These are phyloP conservation scores for Penicillium lagena DNA, from an alignment of 495 filamentous ascomycete species.

Conservation along the genomic window DNA sequence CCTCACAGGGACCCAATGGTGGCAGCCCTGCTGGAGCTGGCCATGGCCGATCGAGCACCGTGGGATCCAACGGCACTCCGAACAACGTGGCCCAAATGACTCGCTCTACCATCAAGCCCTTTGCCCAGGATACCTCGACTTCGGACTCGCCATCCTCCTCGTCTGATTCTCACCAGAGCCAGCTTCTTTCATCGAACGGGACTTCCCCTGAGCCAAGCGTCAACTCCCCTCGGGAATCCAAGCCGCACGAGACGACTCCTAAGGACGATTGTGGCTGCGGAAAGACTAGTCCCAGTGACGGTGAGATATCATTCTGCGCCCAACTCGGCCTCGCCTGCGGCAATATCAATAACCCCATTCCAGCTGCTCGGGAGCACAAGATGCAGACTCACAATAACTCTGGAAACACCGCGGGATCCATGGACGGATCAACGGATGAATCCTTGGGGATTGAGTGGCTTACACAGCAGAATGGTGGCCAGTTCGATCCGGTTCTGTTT, in stretches of 20 bases:
- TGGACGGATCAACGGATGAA: slow-evolving; percentile 17
- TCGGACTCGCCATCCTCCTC: slow-evolving; percentile 52
- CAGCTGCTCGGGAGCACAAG: slow-evolving; percentile 33
- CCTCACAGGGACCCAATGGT: neutral
- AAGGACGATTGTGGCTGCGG: slow-evolving; percentile 18
- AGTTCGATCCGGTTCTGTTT: slow-evolving; percentile 90
- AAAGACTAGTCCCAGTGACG: slow-evolving; percentile 34
- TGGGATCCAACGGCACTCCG: slow-evolving; percentile 8
- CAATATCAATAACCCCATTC: slow-evolving; percentile 62
- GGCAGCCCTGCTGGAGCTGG: neutral
- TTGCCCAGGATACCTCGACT: slow-evolving; percentile 35
- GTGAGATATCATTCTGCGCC: slow-evolving; percentile 60
- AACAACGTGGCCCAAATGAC: slow-evolving; percentile 5
- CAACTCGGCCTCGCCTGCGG: slow-evolving; percentile 68
- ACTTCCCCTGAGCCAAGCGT: slow-evolving; percentile 66
- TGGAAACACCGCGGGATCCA: slow-evolving; percentile 14
- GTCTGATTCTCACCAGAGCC: slow-evolving; percentile 54
- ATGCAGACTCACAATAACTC: slow-evolving; percentile 20
- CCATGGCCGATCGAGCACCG: neutral
- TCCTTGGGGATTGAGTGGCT: slow-evolving; percentile 62
- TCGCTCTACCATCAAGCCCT: slow-evolving; percentile 15
- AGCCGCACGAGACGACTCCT: slow-evolving; percentile 43
- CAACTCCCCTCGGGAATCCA: slow-evolving; percentile 51
- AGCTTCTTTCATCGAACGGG: slow-evolving; percentile 71
- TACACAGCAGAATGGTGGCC: slow-evolving; percentile 75